phyloP scores from a whole-genome alignment of 176 grass and related monocot genomes.

The Dendrocalamus sinicus region DNA sequence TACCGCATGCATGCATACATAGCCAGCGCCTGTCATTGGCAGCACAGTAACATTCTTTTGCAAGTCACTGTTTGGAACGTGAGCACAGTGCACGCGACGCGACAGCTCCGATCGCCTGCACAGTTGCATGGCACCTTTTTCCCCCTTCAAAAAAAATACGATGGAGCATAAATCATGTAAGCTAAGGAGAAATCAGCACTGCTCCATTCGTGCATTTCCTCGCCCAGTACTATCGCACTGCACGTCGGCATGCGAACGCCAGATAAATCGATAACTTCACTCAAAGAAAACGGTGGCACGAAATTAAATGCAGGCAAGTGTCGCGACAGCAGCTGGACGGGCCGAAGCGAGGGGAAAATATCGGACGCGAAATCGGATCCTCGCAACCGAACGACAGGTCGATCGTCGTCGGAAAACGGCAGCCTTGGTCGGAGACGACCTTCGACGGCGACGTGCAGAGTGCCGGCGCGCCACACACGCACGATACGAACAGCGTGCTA shows the following conservation, averaged over 20 bases:
- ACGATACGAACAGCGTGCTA: not conserved
- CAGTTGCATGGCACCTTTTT: not conserved
- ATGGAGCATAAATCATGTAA: too few relatives aligned
- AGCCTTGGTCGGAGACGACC: conserved; percentile 4
- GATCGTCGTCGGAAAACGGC: not conserved
- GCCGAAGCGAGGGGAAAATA: too few relatives aligned
- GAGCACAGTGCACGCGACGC: not conserved
- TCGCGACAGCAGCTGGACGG: too few relatives aligned
- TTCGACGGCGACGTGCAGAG: not conserved
- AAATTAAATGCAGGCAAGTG: too few relatives aligned
- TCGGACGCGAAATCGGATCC: too few relatives aligned
- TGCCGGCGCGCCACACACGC: not conserved
- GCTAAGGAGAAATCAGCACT: not conserved
- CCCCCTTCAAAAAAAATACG: too few relatives aligned
- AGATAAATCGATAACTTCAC: too few relatives aligned
- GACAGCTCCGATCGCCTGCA: not conserved
- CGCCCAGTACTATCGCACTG: not conserved
- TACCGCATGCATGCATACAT: too few relatives aligned
- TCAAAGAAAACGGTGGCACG: too few relatives aligned
- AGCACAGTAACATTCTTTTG: too few relatives aligned
- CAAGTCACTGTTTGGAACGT: too few relatives aligned
- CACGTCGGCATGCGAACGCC: not conserved
- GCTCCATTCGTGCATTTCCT: not conserved
- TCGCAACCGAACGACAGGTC: not conserved
- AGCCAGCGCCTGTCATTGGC: too few relatives aligned